Conservation (phyloP, 495 filamentous ascomycete genomes). For the Lichenothelia convexa region DNA sequence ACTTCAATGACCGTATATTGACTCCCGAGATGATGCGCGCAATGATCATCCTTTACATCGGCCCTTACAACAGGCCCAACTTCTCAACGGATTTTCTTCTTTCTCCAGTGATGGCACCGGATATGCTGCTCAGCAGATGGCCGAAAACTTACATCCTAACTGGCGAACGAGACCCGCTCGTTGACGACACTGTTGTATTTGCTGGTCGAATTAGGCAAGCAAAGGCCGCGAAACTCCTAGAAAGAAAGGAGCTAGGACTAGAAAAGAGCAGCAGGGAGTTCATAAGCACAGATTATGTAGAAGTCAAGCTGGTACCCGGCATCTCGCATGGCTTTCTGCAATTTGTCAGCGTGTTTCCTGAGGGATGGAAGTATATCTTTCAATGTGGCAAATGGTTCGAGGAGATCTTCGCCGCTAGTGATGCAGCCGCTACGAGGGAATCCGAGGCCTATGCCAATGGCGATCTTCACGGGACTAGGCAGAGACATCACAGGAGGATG, state of each 20-base stretch:
- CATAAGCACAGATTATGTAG: constrained; percentile 57
- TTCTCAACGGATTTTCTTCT: constrained; percentile 82
- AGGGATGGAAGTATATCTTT: constrained; percentile 66
- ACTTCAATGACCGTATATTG: constrained; percentile 88
- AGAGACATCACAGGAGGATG: constrained; percentile 21
- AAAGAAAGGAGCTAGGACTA: constrained; percentile 44
- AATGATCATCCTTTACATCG: constrained; percentile 97
- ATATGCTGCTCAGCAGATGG: constrained; percentile 59
- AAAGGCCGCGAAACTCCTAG: constrained; percentile 48
- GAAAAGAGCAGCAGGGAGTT: constrained; percentile 27
- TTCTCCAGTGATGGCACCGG: constrained; percentile 76
- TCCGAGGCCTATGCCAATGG: not conserved
- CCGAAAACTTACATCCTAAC: constrained; percentile 88
- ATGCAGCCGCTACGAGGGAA: constrained; percentile 23
- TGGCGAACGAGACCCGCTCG: constrained; percentile 84
- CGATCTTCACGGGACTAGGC: not conserved
- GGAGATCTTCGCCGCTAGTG: constrained; percentile 40
- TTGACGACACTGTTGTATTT: constrained; percentile 93
- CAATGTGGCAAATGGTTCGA: constrained; percentile 61
- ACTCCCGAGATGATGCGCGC: constrained; percentile 97
- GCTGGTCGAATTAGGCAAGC: constrained; percentile 70
- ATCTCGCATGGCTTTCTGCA: constrained; percentile 87
- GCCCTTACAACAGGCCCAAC: constrained; percentile 78
- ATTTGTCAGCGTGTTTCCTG: constrained; percentile 70
- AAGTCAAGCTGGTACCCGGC: constrained; percentile 69